Conservation (phyloP, 148 eudicot species). For the Dianthus caryophyllus region DNA sequence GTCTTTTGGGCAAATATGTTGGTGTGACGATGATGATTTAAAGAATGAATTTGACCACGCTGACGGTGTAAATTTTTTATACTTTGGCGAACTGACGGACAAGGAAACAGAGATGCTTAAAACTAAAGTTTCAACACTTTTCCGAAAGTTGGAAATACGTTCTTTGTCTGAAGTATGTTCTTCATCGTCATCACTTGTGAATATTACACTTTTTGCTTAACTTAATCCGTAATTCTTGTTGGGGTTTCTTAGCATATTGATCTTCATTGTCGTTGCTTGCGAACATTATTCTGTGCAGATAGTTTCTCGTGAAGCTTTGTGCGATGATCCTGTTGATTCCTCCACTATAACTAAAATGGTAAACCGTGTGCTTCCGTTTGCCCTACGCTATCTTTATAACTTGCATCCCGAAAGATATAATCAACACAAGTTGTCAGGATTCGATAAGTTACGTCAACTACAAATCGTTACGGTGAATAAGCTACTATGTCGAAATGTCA, state of each 20-base stretch:
- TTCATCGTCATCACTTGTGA: neutral
- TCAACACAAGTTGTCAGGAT: conserved; percentile 54
- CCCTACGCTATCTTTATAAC: conserved; percentile 70
- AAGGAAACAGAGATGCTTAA: conserved; percentile 50
- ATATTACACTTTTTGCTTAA: neutral
- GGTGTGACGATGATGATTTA: conserved; percentile 74
- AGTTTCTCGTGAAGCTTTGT: conserved; percentile 75
- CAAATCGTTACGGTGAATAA: conserved; percentile 62
- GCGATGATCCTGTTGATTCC: conserved; percentile 46
- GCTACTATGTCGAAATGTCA: conserved; percentile 61
- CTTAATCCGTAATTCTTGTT: neutral
- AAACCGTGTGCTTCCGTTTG: conserved; percentile 80
- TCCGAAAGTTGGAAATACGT: conserved; percentile 58
- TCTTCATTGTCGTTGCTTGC: neutral
- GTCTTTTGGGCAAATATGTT: conserved; percentile 79
- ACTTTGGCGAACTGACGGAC: conserved; percentile 56
- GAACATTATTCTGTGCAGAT: conserved; percentile 38
- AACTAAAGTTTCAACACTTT: conserved; percentile 42
- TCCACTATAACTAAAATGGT: conserved; percentile 50
- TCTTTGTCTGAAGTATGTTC: conserved; percentile 69
- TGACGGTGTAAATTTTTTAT: conserved; percentile 54
- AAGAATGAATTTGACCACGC: conserved; percentile 61
- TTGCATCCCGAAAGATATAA: conserved; percentile 51
- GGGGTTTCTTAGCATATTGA: too few species aligned
- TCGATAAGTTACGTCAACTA: conserved; percentile 27